Conservation (phyloP, 345 rosid genomes). For the Dimocarpus longan region DNA sequence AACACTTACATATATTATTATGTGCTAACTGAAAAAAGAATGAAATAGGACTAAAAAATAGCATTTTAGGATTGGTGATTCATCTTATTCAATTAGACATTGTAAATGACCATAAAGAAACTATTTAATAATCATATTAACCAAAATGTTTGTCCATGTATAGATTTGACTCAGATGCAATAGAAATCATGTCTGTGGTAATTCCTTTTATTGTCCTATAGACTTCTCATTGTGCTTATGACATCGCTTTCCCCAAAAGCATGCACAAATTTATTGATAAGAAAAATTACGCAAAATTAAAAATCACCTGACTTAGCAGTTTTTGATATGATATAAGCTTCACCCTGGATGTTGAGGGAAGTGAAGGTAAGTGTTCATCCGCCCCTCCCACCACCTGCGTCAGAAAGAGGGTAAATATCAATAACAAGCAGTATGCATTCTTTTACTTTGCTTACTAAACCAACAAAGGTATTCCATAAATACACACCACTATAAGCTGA, state of each 20-base stretch:
- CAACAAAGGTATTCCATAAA: slow-evolving; percentile 7
- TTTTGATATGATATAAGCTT: slow-evolving; percentile 60
- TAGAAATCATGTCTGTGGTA: not conserved
- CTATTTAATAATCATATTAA: slow-evolving; percentile 3
- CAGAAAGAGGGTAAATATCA: not conserved
- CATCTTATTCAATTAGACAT: slow-evolving; percentile 1
- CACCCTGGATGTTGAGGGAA: slow-evolving; percentile 60
- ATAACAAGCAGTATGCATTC: not conserved
- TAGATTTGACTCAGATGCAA: not conserved
- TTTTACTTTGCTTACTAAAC: slow-evolving; percentile 7
- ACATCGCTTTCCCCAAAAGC: not conserved
- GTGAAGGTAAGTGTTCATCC: slow-evolving; percentile 67
- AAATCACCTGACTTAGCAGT: slow-evolving; percentile 61
- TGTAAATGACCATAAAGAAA: not conserved
- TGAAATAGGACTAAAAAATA: slow-evolving; percentile 3
- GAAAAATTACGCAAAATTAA: not conserved
- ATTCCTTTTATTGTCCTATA: not conserved
- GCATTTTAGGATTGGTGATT: slow-evolving; percentile 4
- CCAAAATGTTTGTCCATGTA: not conserved
- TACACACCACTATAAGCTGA: slow-evolving; percentile 72
- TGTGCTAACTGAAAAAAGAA: slow-evolving; percentile 9
- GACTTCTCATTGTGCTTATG: not conserved
- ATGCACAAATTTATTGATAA: not conserved
- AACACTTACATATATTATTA: slow-evolving; percentile 18
- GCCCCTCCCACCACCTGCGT: slow-evolving; percentile 80